A percentile compares a stretch with the other conserved stretches of the same genome.
Conservation (phyloP, 2,329 filamentous ascomycete genomes). For the Didymella lethalis region DNA sequence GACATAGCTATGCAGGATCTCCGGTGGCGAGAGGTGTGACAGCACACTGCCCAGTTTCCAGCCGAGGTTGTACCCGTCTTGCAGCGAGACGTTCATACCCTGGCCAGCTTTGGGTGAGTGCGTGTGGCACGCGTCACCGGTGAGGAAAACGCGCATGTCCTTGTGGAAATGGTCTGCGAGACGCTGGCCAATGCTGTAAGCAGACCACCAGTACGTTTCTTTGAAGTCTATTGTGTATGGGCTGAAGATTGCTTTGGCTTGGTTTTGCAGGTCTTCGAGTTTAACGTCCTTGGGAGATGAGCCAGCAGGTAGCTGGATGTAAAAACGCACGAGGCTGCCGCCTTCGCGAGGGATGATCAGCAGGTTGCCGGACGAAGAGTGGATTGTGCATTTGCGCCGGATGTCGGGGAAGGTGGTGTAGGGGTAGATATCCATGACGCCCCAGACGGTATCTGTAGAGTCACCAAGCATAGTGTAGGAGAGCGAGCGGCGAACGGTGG, state of each 20-base stretch:
- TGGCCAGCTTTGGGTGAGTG: constrained; percentile 77
- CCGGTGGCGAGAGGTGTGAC: constrained; percentile 61
- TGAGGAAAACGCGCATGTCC: constrained; percentile 70
- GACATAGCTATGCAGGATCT: constrained; percentile 68
- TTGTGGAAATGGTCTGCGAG: constrained; percentile 75
- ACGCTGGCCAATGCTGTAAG: constrained; percentile 75
- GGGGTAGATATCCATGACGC: constrained; percentile 63
- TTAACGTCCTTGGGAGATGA: constrained; percentile 62
- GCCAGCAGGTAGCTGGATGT: constrained; percentile 64
- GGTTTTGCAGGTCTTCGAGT: constrained; percentile 61
- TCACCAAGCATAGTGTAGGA: constrained; percentile 67
- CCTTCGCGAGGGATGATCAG: constrained; percentile 64
- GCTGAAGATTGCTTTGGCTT: constrained; percentile 61
- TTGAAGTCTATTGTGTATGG: constrained; percentile 64
- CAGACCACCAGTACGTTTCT: constrained; percentile 74
- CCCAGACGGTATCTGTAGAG: constrained; percentile 65
- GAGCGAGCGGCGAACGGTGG: constrained; percentile 59
- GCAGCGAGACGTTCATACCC: constrained; percentile 68
- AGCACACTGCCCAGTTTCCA: constrained; percentile 61
- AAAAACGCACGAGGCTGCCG: constrained; percentile 66
- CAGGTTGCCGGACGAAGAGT: constrained; percentile 56
- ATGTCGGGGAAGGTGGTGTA: constrained; percentile 61
- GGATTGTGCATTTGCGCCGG: constrained; percentile 59
- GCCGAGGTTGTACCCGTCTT: constrained; percentile 66
- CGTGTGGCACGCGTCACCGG: constrained; percentile 73